Conservation (phyloP, 1,284 basidiomycete genomes). For the Apiotrichum laibachii region DNA sequence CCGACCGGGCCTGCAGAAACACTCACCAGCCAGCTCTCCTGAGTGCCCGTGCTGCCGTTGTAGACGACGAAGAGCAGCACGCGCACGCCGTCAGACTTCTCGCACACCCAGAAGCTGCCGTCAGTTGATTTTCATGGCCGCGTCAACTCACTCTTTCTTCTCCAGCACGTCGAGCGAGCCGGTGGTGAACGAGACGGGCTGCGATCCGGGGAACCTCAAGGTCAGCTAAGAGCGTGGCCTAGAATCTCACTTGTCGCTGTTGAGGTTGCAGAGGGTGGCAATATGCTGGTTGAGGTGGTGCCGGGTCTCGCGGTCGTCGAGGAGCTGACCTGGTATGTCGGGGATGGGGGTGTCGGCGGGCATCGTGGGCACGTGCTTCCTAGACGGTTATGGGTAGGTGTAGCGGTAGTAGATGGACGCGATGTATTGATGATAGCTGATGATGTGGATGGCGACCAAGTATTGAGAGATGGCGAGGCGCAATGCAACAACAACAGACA, state of each 20-base stretch:
- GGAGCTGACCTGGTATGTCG: conserved; percentile 44
- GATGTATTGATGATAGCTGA: too few relatives aligned
- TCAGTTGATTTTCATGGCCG: not conserved
- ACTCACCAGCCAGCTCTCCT: conserved; percentile 75
- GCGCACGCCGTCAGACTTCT: conserved; percentile 97
- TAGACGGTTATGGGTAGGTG: too few relatives aligned
- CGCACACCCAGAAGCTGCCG: conserved; percentile 94
- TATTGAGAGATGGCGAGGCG: too few relatives aligned
- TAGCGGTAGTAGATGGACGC: too few relatives aligned
- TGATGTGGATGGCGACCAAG: too few relatives aligned
- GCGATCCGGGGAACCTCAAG: conserved; percentile 82
- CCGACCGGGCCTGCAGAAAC: not conserved
- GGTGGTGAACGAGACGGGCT: conserved; percentile 81
- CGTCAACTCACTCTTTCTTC: conserved; percentile 68
- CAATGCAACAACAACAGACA: too few relatives aligned
- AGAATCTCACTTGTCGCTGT: conserved; percentile 57
- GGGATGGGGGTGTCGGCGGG: conserved; percentile 38
- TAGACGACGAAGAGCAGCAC: conserved; percentile 79
- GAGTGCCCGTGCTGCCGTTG: conserved; percentile 57
- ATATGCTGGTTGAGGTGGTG: conserved; percentile 64
- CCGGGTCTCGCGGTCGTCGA: conserved; percentile 56
- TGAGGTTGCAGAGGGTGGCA: conserved; percentile 63
- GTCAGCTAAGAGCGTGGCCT: conserved; percentile 5
- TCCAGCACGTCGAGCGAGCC: conserved; percentile 73
- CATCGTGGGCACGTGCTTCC: conserved; percentile 16